phyloP scores from a whole-genome alignment of 2,329 filamentous ascomycete species.

The Achaetomium macrosporum region DNA sequence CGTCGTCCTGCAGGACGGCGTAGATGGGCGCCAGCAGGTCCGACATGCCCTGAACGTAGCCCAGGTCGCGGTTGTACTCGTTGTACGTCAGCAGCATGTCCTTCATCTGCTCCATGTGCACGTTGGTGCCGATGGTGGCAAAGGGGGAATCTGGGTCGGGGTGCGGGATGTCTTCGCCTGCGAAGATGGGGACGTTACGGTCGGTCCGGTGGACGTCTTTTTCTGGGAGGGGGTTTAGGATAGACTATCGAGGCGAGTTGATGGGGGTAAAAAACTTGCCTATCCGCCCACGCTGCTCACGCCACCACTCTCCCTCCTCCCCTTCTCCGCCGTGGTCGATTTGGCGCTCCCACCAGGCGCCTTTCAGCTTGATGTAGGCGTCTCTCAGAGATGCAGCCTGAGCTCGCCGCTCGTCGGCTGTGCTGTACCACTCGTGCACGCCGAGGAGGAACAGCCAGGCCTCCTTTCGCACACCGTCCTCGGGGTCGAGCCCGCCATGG shows the following conservation, averaged over 20 bases:
- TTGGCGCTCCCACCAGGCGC: slow-evolving; percentile 91
- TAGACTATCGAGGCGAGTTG: not conserved
- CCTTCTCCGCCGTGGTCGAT: slow-evolving; percentile 73
- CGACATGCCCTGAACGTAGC: slow-evolving; percentile 98
- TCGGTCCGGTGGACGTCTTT: slow-evolving; percentile 98
- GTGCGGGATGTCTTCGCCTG: slow-evolving; percentile 92
- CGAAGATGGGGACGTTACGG: slow-evolving; percentile 88
- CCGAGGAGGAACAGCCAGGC: slow-evolving; percentile 93
- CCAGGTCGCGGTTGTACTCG: slow-evolving; percentile 90
- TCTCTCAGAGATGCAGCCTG: slow-evolving; percentile 81
- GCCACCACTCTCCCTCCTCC: slow-evolving; percentile 91
- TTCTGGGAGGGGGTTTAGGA: slow-evolving; percentile 51
- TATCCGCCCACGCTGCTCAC: slow-evolving; percentile 87
- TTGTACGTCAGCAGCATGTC: slow-evolving; percentile 99
- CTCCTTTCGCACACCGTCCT: slow-evolving; percentile 91
- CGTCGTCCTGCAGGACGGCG: slow-evolving; percentile 94
- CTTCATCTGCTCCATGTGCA: slow-evolving; percentile 97
- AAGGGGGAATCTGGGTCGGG: slow-evolving; percentile 95
- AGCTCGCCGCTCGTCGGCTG: slow-evolving; percentile 73
- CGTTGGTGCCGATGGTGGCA: slow-evolving; percentile 86
- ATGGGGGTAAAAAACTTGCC: slow-evolving; percentile 55
- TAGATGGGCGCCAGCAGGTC: slow-evolving; percentile 94
- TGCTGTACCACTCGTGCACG: slow-evolving; percentile 90
- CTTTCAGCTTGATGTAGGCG: slow-evolving; percentile 90
- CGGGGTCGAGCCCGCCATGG: slow-evolving; percentile 81